Evolutionary conservation across 306 rosid species (phyloP).

Genomic region (Morella rubra): DNA sequence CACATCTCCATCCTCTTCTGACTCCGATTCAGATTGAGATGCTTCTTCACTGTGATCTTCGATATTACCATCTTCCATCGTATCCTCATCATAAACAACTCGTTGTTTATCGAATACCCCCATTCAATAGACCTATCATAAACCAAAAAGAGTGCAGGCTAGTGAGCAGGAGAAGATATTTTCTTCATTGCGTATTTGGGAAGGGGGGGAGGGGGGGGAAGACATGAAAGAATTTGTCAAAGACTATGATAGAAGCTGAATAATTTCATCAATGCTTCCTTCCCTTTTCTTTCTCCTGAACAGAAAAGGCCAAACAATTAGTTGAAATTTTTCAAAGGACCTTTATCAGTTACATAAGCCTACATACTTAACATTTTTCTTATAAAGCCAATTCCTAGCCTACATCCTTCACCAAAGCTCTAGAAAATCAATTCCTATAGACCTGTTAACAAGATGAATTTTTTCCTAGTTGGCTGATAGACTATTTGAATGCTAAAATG

Average conservation of each 20-base stretch:
- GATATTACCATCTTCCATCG: conserved; percentile 19
- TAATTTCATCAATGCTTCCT: background rate
- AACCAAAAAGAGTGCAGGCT: background rate
- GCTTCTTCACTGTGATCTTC: conserved; percentile 35
- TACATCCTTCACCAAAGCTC: too few species aligned
- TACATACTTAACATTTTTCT: too few species aligned
- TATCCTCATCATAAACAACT: conserved; percentile 24
- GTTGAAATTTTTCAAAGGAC: too few species aligned
- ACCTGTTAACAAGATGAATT: too few species aligned
- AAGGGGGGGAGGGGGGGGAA: too few species aligned
- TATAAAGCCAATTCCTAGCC: too few species aligned
- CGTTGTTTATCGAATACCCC: conserved; percentile 25
- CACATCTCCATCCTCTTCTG: conserved; percentile 58
- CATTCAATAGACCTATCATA: conserved; percentile 49
- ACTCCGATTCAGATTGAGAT: conserved; percentile 55
- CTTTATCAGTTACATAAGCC: too few species aligned
- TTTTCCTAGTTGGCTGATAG: too few species aligned
- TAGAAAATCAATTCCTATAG: too few species aligned
- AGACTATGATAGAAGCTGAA: background rate
- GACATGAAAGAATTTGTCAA: background rate
- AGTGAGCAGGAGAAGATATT: background rate
- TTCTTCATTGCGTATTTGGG: background rate
- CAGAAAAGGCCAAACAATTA: too few species aligned
- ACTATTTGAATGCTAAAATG: too few species aligned
- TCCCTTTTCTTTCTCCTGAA: too few species aligned